These are phyloP conservation scores for Calocybe gangraenosa DNA, from an alignment of 768 basidiomycete genomes.

Conservation along the genomic window DNA sequence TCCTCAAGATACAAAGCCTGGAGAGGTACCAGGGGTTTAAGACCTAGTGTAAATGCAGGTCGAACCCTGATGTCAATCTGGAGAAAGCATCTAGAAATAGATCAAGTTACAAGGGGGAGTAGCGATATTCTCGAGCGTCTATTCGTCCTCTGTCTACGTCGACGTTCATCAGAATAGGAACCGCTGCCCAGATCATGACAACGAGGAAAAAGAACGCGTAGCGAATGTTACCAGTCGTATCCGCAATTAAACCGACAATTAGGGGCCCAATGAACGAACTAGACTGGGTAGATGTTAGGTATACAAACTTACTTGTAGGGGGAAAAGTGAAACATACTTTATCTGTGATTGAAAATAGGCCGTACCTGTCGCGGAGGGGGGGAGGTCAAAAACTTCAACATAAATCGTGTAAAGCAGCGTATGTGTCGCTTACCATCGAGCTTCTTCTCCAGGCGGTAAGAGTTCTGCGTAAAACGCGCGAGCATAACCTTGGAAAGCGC, in stretches of 20 bases:
- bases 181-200: constrained; percentile 72
- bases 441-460: constrained; percentile 84
- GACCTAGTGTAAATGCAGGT: too few relatives aligned
- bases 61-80: too few relatives aligned
- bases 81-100: too few relatives aligned
- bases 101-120: too few relatives aligned
- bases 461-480: constrained; percentile 85
- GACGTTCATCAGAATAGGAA: constrained; percentile 72
- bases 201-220: constrained; percentile 88
- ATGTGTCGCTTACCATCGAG: constrained; percentile 60
- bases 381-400: background rate
- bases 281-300: constrained; percentile 45
- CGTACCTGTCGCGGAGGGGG: constrained; percentile 38
- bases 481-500: constrained; percentile 89
- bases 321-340: constrained; percentile 44
- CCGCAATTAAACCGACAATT: constrained; percentile 83
- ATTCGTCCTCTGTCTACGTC: constrained; percentile 63
- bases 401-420: background rate
- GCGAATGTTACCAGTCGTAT: constrained; percentile 87
- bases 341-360: constrained; percentile 87
- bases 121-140: too few relatives aligned
- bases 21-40: too few relatives aligned
- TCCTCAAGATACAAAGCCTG: too few relatives aligned
- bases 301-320: constrained; percentile 8
- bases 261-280: constrained; percentile 91